Evolutionary conservation across 2,329 filamentous ascomycete genomes (phyloP).

Genomic region (Paracoccidioides lutzii): DNA sequence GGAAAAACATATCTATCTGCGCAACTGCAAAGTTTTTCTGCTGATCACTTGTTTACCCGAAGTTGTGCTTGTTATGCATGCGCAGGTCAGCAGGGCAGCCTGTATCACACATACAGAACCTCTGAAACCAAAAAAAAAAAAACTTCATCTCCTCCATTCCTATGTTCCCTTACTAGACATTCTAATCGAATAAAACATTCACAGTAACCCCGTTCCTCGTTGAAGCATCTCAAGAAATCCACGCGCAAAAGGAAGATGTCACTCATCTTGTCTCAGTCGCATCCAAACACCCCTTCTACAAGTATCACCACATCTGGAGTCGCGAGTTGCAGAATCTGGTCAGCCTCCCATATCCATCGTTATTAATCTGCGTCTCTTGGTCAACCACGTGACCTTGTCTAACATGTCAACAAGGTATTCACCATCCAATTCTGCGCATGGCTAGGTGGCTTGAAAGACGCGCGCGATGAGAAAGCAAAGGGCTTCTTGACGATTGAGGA

Average conservation of each 20-base stretch:
- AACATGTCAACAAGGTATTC: conserved; percentile 33
- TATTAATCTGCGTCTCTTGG: too few relatives aligned
- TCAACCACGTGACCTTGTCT: too few relatives aligned
- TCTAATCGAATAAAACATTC: neutral
- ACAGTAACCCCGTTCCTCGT: conserved; percentile 56
- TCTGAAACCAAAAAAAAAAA: neutral
- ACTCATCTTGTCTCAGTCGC: conserved; percentile 58
- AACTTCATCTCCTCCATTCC: neutral
- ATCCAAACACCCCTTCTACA: conserved; percentile 89
- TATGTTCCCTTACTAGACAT: neutral
- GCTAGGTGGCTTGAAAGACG: conserved; percentile 59
- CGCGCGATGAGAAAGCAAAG: conserved; percentile 38
- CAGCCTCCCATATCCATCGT: conserved; percentile 25
- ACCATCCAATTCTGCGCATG: conserved; percentile 54
- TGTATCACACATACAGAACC: too few relatives aligned
- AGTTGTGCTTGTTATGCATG: too few relatives aligned
- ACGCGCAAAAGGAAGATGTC: conserved; percentile 58
- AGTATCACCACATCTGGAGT: conserved; percentile 84
- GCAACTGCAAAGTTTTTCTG: neutral
- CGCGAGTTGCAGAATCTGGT: conserved; percentile 69
- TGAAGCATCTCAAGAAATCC: conserved; percentile 56
- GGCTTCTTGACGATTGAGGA: conserved; percentile 79
- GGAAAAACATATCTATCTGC: too few relatives aligned
- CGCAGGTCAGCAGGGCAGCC: too few relatives aligned
- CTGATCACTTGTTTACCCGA: too few relatives aligned